Evolutionary conservation across 2,329 filamentous ascomycete genomes (phyloP).

Genomic region (Dactylellina parvicollis): DNA sequence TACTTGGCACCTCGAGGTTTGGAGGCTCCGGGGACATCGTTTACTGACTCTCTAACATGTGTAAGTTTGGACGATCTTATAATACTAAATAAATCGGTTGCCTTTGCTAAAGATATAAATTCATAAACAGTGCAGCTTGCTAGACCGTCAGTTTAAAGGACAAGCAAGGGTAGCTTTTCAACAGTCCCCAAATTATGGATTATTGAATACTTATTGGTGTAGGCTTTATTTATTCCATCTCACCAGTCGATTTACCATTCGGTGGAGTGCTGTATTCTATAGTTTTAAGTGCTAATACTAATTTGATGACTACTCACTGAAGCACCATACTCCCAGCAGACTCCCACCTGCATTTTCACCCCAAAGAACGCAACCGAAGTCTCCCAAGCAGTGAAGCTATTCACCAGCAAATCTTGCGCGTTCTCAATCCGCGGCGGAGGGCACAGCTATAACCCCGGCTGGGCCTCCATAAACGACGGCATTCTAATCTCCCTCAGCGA

Average conservation of each 20-base stretch:
- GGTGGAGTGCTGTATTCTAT: too few relatives aligned
- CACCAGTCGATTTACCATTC: not conserved
- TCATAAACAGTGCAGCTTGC: conserved; percentile 13
- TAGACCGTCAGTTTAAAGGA: conserved; percentile 11
- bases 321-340: conserved; percentile 12
- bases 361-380: conserved; percentile 5
- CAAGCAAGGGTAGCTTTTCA: conserved; percentile 8
- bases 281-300: too few relatives aligned
- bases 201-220: conserved; percentile 25
- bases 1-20: conserved; percentile 1
- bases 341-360: conserved; percentile 26
- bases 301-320: not conserved
- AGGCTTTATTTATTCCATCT: not conserved
- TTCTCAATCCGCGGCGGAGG: conserved; percentile 70
- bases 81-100: not conserved
- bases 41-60: conserved; percentile 1
- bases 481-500: conserved; percentile 65
- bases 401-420: conserved; percentile 30
- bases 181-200: conserved; percentile 10
- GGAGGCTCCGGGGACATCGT: not conserved
- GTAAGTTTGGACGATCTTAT: conserved; percentile 4
- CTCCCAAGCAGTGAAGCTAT: conserved; percentile 27
- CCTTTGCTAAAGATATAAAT: not conserved
- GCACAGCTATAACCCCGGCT: conserved; percentile 65
- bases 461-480: conserved; percentile 66